Percentiles rank a stretch among this genome's conserved stretches.
phyloP scores from a whole-genome alignment of 805 yeast species.

The Phaffomyces opuntiae region DNA sequence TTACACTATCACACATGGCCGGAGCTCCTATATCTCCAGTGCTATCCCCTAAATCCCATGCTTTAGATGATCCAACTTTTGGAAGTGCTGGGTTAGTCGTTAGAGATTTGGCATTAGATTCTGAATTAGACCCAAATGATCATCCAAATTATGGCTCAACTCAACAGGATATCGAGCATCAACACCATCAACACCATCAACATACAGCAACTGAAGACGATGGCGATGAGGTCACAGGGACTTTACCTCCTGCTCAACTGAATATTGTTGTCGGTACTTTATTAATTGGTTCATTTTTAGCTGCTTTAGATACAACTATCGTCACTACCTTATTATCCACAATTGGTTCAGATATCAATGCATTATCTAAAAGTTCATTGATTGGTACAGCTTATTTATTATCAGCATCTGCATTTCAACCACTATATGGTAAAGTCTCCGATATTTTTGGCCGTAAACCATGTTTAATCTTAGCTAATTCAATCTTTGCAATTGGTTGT shows the following conservation, averaged over 20 bases:
- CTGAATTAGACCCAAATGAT: not conserved
- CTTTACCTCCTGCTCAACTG: not conserved
- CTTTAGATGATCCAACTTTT: conserved; percentile 7
- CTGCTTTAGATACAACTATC: conserved; percentile 59
- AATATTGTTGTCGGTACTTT: conserved; percentile 28
- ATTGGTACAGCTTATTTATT: conserved; percentile 58
- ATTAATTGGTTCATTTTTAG: conserved; percentile 40
- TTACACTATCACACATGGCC: not conserved
- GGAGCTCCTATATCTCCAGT: conserved; percentile 5
- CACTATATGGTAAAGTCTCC: conserved; percentile 55
- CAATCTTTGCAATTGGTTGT: conserved; percentile 37
- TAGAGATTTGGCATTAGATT: conserved; percentile 5
- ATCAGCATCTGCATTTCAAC: conserved; percentile 62
- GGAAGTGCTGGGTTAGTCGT: conserved; percentile 8
- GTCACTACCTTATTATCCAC: conserved; percentile 56
- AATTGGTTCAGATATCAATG: conserved; percentile 58
- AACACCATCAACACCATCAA: not conserved
- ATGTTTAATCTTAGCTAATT: conserved; percentile 31
- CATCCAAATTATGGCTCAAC: conserved; percentile 6
- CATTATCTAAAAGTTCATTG: conserved; percentile 58
- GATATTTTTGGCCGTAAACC: conserved; percentile 58
- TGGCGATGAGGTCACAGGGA: not conserved
- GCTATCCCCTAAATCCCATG: conserved; percentile 7
- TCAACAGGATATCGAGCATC: not conserved
- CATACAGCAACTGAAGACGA: not conserved